Evolutionary conservation across 768 basidiomycete species (phyloP).

Genomic region (Sistotremastrum niveocremeum): DNA sequence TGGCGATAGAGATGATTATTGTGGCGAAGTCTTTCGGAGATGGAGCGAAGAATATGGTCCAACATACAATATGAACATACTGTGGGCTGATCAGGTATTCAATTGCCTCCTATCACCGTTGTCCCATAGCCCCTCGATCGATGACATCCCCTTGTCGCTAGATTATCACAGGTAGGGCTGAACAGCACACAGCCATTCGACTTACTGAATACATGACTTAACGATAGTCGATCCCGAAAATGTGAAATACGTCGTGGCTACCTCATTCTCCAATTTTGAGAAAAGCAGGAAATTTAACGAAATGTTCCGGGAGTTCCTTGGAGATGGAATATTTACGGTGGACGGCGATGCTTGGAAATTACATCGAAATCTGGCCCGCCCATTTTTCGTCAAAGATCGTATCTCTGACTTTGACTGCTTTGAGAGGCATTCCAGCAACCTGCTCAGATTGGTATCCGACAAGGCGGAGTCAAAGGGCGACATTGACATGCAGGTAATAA

Average conservation of each 20-base stretch:
- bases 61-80: slow-evolving; percentile 15
- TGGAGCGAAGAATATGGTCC: slow-evolving; percentile 11
- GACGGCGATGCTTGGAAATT: slow-evolving; percentile 20
- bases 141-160: neutral
- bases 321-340: slow-evolving; percentile 14
- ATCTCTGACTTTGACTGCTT: slow-evolving; percentile 28
- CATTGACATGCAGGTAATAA: slow-evolving; percentile 7
- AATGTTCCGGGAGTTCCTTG: slow-evolving; percentile 14
- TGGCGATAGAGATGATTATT: slow-evolving; percentile 8
- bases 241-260: slow-evolving; percentile 7
- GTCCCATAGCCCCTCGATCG: neutral
- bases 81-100: slow-evolving; percentile 13
- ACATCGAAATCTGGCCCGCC: slow-evolving; percentile 28
- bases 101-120: neutral
- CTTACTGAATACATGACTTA: neutral
- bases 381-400: slow-evolving; percentile 27
- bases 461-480: neutral
- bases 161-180: slow-evolving; percentile 6
- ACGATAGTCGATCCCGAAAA: slow-evolving; percentile 10
- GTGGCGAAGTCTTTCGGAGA: slow-evolving; percentile 10
- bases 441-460: slow-evolving; percentile 9
- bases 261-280: slow-evolving; percentile 10
- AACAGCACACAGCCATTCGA: neutral
- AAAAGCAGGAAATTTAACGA: slow-evolving; percentile 12
- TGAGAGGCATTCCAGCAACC: slow-evolving; percentile 19